Evolutionary conservation across 345 rosid genomes (phyloP).

Genomic region (Durio zibethinus): DNA sequence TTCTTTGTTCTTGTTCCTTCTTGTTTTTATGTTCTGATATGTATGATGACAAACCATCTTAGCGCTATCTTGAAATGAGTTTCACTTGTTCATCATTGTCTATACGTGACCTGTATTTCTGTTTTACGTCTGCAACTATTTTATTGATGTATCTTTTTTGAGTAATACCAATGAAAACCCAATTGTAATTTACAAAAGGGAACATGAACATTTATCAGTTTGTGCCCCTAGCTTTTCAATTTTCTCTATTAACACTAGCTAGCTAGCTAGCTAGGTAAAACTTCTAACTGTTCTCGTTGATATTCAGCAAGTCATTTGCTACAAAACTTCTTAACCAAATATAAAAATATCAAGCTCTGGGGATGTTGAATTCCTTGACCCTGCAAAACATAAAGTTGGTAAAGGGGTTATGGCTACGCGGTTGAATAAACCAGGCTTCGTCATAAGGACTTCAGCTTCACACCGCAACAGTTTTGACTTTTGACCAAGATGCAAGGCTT

Average conservation of each 20-base stretch:
- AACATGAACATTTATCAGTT: too few relatives aligned
- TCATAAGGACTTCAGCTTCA: constrained; percentile 22
- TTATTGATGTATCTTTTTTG: not conserved
- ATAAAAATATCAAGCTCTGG: constrained; percentile 18
- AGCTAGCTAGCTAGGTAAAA: too few relatives aligned
- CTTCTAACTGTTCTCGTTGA: not conserved
- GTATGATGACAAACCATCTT: not conserved
- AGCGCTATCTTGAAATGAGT: not conserved
- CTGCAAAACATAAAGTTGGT: constrained; percentile 45
- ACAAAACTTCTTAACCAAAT: constrained; percentile 21
- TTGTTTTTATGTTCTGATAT: not conserved
- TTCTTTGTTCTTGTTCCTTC: not conserved
- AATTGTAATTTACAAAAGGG: too few relatives aligned
- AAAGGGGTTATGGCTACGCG: constrained; percentile 29
- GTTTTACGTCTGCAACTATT: not conserved
- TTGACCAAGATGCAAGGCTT: constrained; percentile 35
- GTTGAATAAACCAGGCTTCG: constrained; percentile 31
- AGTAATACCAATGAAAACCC: too few relatives aligned
- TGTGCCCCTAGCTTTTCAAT: too few relatives aligned
- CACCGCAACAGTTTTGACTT: constrained; percentile 26
- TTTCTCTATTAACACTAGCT: too few relatives aligned
- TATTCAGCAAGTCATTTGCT: constrained; percentile 36
- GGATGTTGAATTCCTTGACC: constrained; percentile 43
- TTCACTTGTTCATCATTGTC: not conserved
- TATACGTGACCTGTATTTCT: too few relatives aligned